A percentile compares a stretch with the other conserved stretches of the same genome.
Conservation (phyloP, 2,329 filamentous ascomycete genomes). For the Fusarium chlamydosporum region DNA sequence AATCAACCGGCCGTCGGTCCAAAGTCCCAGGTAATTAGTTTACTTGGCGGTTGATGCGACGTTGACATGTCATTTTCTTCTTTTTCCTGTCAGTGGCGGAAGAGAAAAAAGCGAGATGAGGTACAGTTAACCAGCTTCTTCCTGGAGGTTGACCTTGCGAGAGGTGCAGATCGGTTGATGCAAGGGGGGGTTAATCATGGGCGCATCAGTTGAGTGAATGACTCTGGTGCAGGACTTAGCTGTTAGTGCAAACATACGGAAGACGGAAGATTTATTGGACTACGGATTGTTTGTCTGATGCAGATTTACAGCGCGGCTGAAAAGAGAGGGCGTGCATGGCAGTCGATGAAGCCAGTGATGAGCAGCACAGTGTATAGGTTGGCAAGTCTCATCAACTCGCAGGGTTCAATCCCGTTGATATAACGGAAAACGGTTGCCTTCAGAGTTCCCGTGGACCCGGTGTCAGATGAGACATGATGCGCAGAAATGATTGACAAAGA, state of each 20-base stretch:
- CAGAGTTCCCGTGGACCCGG: not conserved
- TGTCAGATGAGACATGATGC: slow-evolving; percentile 9
- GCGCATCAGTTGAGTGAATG: not conserved
- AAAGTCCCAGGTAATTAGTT: too few relatives aligned
- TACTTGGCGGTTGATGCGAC: slow-evolving; percentile 1
- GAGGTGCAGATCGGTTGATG: slow-evolving; percentile 2
- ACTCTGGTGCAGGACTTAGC: not conserved
- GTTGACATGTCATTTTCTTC: not conserved
- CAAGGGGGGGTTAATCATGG: not conserved
- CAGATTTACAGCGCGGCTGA: not conserved
- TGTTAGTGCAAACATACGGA: too few relatives aligned
- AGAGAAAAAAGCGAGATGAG: not conserved
- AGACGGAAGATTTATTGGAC: not conserved
- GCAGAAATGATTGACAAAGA: not conserved
- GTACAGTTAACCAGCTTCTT: not conserved
- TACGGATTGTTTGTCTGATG: not conserved
- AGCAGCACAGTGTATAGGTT: too few relatives aligned
- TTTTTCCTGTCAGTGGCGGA: not conserved
- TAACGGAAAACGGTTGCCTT: not conserved
- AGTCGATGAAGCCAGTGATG: too few relatives aligned
- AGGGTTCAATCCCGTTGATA: too few relatives aligned
- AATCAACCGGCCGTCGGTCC: too few relatives aligned
- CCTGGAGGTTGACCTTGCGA: slow-evolving; percentile 4
- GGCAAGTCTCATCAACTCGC: too few relatives aligned
- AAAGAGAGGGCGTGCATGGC: too few relatives aligned